Conservation (phyloP, 1,139 yeast species). For the Scheffersomyces quercinus region DNA sequence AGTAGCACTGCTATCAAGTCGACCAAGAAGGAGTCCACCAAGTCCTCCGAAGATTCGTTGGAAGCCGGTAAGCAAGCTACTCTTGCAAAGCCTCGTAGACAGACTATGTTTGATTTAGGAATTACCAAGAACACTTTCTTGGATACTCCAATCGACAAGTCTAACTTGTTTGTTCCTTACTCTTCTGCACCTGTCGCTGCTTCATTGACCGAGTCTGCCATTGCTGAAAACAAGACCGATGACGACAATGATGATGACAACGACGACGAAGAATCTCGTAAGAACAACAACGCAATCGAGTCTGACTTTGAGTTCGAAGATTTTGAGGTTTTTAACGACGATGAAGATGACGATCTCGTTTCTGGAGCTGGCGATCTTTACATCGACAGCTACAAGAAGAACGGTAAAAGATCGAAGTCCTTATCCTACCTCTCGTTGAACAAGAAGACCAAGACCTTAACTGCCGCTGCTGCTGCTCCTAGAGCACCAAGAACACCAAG, state of each 20-base stretch:
- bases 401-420: constrained; percentile 63
- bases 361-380: constrained; percentile 15
- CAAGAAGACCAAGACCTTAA: constrained; percentile 55
- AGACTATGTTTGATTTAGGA: constrained; percentile 51
- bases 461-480: constrained; percentile 86
- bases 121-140: constrained; percentile 47
- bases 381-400: constrained; percentile 33
- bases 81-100: constrained; percentile 42
- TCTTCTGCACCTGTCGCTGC: constrained; percentile 79
- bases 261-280: constrained; percentile 7
- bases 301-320: constrained; percentile 43
- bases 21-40: not conserved
- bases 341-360: constrained; percentile 25
- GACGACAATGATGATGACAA: constrained; percentile 8
- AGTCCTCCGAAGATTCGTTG: constrained; percentile 18
- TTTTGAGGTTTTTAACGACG: constrained; percentile 46
- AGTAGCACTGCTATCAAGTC: constrained; percentile 2
- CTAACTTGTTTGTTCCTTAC: constrained; percentile 66
- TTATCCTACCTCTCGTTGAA: constrained; percentile 52
- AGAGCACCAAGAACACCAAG: constrained; percentile 65
- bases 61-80: constrained; percentile 29
- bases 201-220: constrained; percentile 35
- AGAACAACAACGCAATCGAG: constrained; percentile 10
- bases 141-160: constrained; percentile 50
- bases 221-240: constrained; percentile 4